These are phyloP conservation scores for Talaromyces thailandensis DNA, from an alignment of 495 filamentous ascomycete species.

Conservation along the genomic window DNA sequence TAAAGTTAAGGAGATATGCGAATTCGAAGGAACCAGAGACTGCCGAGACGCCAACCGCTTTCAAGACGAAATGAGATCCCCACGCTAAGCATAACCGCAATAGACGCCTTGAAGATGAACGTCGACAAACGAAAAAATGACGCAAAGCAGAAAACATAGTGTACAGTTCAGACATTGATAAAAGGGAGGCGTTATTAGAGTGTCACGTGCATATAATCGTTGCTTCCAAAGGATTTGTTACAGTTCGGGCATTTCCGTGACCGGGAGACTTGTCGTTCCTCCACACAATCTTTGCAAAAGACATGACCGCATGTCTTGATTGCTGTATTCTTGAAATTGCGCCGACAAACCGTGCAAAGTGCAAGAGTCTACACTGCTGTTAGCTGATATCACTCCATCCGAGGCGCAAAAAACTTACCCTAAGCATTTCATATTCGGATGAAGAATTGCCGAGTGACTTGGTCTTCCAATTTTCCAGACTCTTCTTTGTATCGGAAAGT, in stretches of 20 bases:
- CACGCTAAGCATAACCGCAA: constrained; percentile 26
- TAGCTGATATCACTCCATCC: constrained; percentile 18
- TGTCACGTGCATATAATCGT: constrained; percentile 68
- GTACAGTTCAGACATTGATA: constrained; percentile 22
- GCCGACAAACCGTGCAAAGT: constrained; percentile 81
- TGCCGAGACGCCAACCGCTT: constrained; percentile 31
- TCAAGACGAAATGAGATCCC: constrained; percentile 12
- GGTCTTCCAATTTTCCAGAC: constrained; percentile 69
- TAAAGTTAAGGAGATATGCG: not conserved
- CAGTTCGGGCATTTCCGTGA: constrained; percentile 94
- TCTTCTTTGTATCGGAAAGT: constrained; percentile 65
- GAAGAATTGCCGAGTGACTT: constrained; percentile 72
- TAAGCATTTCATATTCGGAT: constrained; percentile 71
- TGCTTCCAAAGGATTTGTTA: constrained; percentile 78
- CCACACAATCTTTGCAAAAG: constrained; percentile 84
- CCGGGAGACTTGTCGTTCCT: constrained; percentile 75
- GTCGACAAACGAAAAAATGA: constrained; percentile 6
- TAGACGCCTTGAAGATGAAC: constrained; percentile 37
- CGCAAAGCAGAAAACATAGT: constrained; percentile 20
- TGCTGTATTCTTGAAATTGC: constrained; percentile 86
- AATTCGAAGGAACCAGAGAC: not conserved
- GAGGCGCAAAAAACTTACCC: constrained; percentile 47
- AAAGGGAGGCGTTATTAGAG: constrained; percentile 23
- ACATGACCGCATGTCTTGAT: constrained; percentile 94
- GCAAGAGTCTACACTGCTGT: constrained; percentile 60